These are phyloP conservation scores for Nannizzia gypsea DNA, from an alignment of 2,329 filamentous ascomycete species.

Conservation along the genomic window DNA sequence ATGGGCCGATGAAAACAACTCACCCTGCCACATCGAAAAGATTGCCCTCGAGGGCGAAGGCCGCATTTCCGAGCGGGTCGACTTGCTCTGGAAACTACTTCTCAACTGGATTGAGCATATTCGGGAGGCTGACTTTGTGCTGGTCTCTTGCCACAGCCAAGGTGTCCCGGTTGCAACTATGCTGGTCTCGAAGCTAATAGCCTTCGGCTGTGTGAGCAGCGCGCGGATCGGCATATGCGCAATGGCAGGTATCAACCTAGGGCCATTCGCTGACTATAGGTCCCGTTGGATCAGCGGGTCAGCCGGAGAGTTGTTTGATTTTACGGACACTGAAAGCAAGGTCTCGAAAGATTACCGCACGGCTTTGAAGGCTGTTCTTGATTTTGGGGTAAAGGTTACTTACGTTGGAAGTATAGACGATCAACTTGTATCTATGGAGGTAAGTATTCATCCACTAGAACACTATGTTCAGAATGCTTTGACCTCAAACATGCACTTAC, in stretches of 20 bases:
- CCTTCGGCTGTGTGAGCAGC: constrained; percentile 68
- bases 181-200: constrained; percentile 82
- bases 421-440: constrained; percentile 85
- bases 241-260: constrained; percentile 84
- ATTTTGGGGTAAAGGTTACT: constrained; percentile 69
- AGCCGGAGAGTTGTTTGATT: constrained; percentile 90
- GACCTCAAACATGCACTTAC: background rate
- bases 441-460: constrained; percentile 26
- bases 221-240: constrained; percentile 75
- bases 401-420: constrained; percentile 95
- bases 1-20: constrained; percentile 67
- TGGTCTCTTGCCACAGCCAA: constrained; percentile 91
- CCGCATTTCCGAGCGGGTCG: constrained; percentile 76
- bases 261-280: constrained; percentile 85
- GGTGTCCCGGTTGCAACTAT: constrained; percentile 90
- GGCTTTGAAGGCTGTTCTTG: constrained; percentile 60
- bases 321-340: constrained; percentile 66
- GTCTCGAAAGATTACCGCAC: constrained; percentile 73
- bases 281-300: constrained; percentile 80
- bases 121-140: constrained; percentile 71
- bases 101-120: constrained; percentile 92
- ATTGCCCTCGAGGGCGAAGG: constrained; percentile 92
- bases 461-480: background rate
- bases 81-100: constrained; percentile 85
- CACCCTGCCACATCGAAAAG: constrained; percentile 75